phyloP scores from a whole-genome alignment of 169 alveolate species.

The Plasmodium vivax region DNA sequence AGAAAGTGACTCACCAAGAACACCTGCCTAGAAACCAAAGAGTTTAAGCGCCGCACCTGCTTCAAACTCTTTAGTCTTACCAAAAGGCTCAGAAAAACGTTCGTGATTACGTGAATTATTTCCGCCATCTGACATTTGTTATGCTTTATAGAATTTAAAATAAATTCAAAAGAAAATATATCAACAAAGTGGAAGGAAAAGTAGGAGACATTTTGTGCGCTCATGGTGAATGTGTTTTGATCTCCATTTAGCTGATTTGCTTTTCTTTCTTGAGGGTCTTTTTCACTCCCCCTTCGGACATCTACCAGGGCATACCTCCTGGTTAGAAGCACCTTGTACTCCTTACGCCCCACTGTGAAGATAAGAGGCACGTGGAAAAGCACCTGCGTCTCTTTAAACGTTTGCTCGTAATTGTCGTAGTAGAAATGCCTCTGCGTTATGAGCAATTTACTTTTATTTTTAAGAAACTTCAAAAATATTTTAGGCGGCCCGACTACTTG shows the following conservation, averaged over 20 bases:
- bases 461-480: conserved; percentile 43
- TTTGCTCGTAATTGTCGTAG: conserved; percentile 49
- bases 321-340: conserved; percentile 18
- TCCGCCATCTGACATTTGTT: conserved; percentile 2
- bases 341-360: conserved; percentile 11
- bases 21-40: conserved; percentile 19
- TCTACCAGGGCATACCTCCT: conserved; percentile 24
- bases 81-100: conserved; percentile 27
- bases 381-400: conserved; percentile 19
- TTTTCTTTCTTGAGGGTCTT: background rate
- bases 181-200: conserved; percentile 63
- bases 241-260: background rate
- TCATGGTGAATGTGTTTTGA: background rate
- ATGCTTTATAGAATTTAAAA: conserved; percentile 20
- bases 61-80: conserved; percentile 2
- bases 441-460: conserved; percentile 34
- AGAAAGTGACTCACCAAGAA: conserved; percentile 1
- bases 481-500: conserved; percentile 59
- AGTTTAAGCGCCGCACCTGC: background rate
- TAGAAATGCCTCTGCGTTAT: conserved; percentile 57
- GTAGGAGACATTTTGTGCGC: background rate
- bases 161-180: conserved; percentile 27
- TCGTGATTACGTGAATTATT: conserved; percentile 11
- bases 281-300: background rate
- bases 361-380: conserved; percentile 49